These are phyloP conservation scores for Gardenia jasminoides DNA, from an alignment of 257 asterid genomes.

Conservation along the genomic window DNA sequence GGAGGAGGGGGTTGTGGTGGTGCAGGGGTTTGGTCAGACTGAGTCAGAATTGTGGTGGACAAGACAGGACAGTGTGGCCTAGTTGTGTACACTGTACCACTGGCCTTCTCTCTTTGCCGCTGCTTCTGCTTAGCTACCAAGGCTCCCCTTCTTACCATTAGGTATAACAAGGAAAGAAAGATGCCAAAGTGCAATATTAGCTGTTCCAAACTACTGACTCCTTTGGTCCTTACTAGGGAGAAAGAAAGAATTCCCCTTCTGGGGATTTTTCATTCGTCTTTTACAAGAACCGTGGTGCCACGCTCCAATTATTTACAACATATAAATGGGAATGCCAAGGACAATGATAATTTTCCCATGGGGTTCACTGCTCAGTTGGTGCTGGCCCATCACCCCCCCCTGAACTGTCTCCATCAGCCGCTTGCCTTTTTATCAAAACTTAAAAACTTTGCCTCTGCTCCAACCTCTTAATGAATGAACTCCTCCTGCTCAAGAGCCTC, in stretches of 20 bases:
- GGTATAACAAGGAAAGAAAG: conserved; percentile 17
- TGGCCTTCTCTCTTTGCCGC: neutral
- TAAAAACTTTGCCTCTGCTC: neutral
- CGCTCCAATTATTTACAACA: conserved; percentile 28
- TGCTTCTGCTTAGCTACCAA: neutral
- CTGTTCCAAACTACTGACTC: conserved; percentile 10
- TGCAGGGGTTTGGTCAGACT: conserved; percentile 7
- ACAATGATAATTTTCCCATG: neutral
- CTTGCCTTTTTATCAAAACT: neutral
- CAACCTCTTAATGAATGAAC: neutral
- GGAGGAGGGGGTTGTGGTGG: neutral
- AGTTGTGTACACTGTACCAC: neutral
- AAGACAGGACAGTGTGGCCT: conserved; percentile 47
- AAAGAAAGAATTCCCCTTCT: neutral
- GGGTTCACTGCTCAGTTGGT: conserved; percentile 1
- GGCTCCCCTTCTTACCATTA: neutral
- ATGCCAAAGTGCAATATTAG: conserved; percentile 44
- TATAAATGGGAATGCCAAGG: conserved; percentile 11
- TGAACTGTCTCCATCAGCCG: conserved; percentile 26
- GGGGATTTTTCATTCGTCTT: neutral
- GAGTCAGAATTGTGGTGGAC: conserved; percentile 62
- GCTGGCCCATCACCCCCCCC: neutral
- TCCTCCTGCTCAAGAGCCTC: neutral
- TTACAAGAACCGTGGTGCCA: conserved; percentile 8
- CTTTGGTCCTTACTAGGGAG: no score